Percentiles rank a stretch among this genome's conserved stretches.
These are phyloP conservation scores for Rhododendron simsii DNA, from an alignment of 148 eudicot genomes.

Conservation along the genomic window DNA sequence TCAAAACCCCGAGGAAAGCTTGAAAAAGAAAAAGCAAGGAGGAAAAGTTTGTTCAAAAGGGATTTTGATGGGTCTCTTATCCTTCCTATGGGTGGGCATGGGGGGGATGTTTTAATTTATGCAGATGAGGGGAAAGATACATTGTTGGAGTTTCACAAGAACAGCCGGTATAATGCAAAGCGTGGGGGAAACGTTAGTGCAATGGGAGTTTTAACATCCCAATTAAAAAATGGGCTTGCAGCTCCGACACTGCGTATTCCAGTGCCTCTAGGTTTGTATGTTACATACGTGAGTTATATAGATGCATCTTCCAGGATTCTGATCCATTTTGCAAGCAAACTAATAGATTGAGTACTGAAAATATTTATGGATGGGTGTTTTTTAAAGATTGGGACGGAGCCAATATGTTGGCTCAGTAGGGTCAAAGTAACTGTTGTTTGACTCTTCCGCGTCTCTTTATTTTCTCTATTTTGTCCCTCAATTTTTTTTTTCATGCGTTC, in stretches of 20 bases:
- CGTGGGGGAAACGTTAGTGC: slow-evolving; percentile 93
- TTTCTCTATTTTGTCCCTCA: background rate
- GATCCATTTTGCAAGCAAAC: background rate
- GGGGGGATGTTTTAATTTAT: slow-evolving; percentile 87
- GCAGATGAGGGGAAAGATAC: slow-evolving; percentile 83
- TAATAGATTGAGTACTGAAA: background rate
- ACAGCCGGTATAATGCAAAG: slow-evolving; percentile 65
- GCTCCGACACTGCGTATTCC: slow-evolving; percentile 81
- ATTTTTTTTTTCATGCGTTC: background rate
- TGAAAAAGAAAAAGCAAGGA: slow-evolving; percentile 45
- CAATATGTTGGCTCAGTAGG: background rate
- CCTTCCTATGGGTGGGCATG: slow-evolving; percentile 89
- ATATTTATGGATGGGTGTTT: background rate
- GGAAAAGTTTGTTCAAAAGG: slow-evolving; percentile 57
- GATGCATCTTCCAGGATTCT: background rate
- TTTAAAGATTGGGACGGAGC: background rate
- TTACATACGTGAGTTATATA: background rate
- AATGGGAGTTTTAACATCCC: slow-evolving; percentile 75
- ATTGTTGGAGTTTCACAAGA: slow-evolving; percentile 78
- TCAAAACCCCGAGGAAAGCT: slow-evolving; percentile 53
- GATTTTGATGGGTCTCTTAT: slow-evolving; percentile 93
- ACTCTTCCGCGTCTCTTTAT: background rate
- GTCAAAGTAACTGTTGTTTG: background rate
- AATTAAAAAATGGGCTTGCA: slow-evolving; percentile 56
- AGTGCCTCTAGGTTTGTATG: slow-evolving; percentile 79